Evolutionary conservation across 2,329 filamentous ascomycete genomes (phyloP).

Genomic region (Conoideocrella luteorostrata): DNA sequence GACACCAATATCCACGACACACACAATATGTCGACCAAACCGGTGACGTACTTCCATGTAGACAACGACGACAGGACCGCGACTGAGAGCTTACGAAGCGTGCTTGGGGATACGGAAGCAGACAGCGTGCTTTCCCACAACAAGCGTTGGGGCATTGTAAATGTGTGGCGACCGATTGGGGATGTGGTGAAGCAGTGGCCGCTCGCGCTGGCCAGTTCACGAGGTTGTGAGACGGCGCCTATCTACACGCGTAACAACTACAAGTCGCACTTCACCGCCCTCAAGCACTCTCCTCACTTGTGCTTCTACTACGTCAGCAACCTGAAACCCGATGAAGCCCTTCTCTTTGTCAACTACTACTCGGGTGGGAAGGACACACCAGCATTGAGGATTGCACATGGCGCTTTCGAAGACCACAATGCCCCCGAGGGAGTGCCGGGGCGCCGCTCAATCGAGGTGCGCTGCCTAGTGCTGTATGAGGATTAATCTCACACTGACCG

Average conservation of each 20-base stretch:
- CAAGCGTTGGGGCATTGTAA: constrained; percentile 6
- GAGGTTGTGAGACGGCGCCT: not conserved
- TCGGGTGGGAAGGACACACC: not conserved
- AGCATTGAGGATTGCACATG: not conserved
- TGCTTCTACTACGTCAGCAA: constrained; percentile 7
- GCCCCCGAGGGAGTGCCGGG: not conserved
- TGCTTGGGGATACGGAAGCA: constrained; percentile 3
- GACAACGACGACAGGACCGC: constrained; percentile 7
- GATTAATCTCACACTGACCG: too few relatives aligned
- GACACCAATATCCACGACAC: constrained; percentile 6
- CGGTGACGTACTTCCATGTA: constrained; percentile 6
- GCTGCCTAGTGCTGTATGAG: not conserved
- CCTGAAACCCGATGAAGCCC: constrained; percentile 3
- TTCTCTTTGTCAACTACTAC: constrained; percentile 5
- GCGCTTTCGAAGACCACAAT: constrained; percentile 1
- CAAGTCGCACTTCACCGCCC: constrained; percentile 6
- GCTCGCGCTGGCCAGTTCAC: not conserved
- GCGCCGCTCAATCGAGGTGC: constrained; percentile 2
- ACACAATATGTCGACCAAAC: constrained; percentile 6
- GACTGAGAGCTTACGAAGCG: constrained; percentile 4
- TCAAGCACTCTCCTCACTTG: constrained; percentile 2
- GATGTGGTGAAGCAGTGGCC: constrained; percentile 1
- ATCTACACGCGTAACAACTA: constrained; percentile 6
- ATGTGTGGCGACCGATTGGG: constrained; percentile 6
- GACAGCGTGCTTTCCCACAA: constrained; percentile 2